Evolutionary conservation across 306 rosid species (phyloP).

Genomic region (Trifolium repens): DNA sequence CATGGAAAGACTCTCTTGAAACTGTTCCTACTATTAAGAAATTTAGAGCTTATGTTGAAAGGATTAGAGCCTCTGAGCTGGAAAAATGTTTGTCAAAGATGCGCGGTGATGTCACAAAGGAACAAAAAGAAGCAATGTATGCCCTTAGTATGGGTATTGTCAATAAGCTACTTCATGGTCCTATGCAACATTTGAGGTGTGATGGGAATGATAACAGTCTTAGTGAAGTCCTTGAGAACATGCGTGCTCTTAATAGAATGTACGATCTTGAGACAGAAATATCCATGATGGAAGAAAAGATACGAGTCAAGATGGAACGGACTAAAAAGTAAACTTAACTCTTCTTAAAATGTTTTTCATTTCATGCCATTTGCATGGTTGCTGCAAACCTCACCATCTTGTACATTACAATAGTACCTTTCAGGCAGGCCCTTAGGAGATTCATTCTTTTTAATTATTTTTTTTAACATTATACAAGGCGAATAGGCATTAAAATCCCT

Average conservation of each 20-base stretch:
- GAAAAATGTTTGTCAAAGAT: constrained; percentile 84
- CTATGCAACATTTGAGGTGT: constrained; percentile 87
- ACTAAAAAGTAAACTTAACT: constrained; percentile 45
- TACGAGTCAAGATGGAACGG: constrained; percentile 67
- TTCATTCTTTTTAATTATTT: constrained; percentile 44
- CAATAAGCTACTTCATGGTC: constrained; percentile 86
- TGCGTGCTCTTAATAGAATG: constrained; percentile 90
- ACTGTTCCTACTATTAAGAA: constrained; percentile 94
- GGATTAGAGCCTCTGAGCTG: constrained; percentile 77
- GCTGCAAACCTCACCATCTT: constrained; percentile 30
- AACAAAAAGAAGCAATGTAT: constrained; percentile 68
- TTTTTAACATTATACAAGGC: constrained; percentile 27
- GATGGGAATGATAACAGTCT: constrained; percentile 57
- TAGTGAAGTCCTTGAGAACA: constrained; percentile 75
- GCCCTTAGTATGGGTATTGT: constrained; percentile 82
- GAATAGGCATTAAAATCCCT: constrained; percentile 25
- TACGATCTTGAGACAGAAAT: constrained; percentile 80
- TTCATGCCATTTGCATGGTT: constrained; percentile 27
- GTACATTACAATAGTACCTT: constrained; percentile 36
- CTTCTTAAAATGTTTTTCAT: constrained; percentile 31
- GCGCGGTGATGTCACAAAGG: constrained; percentile 68
- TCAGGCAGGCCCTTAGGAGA: constrained; percentile 34
- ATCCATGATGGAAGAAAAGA: constrained; percentile 75
- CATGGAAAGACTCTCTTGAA: constrained; percentile 86
- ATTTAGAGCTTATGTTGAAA: constrained; percentile 75